Percentiles rank a stretch among this genome's conserved stretches.
These are phyloP conservation scores for Phylloporus arenicola DNA, from an alignment of 768 basidiomycete genomes.

Conservation along the genomic window DNA sequence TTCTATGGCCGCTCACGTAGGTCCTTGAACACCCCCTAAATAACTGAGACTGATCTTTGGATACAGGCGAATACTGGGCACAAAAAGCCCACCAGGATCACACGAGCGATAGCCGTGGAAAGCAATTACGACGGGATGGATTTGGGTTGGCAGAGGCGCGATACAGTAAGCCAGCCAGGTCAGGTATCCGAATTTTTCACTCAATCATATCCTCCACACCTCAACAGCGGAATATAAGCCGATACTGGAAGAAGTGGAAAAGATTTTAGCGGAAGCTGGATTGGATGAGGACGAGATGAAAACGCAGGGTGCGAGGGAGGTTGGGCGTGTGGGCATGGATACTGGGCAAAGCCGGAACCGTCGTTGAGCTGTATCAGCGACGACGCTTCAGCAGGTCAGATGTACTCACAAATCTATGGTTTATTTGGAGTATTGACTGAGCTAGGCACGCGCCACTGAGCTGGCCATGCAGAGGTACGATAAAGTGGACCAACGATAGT, in stretches of 20 bases:
- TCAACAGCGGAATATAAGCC: constrained; percentile 72
- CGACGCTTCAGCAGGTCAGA: neutral
- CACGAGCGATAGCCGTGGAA: constrained; percentile 62
- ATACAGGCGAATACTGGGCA: constrained; percentile 74
- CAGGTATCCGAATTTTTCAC: no score
- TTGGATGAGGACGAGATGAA: constrained; percentile 80
- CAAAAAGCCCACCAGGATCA: constrained; percentile 55
- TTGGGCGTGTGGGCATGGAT: constrained; percentile 26
- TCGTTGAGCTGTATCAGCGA: constrained; percentile 16
- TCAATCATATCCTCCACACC: neutral
- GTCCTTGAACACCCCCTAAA: constrained; percentile 19
- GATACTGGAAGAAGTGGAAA: constrained; percentile 74
- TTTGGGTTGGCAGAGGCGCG: constrained; percentile 70
- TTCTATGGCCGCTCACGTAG: constrained; percentile 80
- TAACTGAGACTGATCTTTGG: neutral
- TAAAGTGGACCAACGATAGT: no score
- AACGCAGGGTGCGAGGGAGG: constrained; percentile 44
- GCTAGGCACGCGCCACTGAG: no score
- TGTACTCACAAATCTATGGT: no score
- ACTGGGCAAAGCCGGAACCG: constrained; percentile 51
- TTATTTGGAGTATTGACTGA: no score
- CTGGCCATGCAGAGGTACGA: no score
- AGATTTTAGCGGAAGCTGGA: constrained; percentile 77
- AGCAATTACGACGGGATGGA: constrained; percentile 70
- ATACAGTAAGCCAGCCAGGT: constrained; percentile 45